Base-by-base conservation (phyloP, 148 eudicot species). In the Heliosperma pusillum region DNA sequence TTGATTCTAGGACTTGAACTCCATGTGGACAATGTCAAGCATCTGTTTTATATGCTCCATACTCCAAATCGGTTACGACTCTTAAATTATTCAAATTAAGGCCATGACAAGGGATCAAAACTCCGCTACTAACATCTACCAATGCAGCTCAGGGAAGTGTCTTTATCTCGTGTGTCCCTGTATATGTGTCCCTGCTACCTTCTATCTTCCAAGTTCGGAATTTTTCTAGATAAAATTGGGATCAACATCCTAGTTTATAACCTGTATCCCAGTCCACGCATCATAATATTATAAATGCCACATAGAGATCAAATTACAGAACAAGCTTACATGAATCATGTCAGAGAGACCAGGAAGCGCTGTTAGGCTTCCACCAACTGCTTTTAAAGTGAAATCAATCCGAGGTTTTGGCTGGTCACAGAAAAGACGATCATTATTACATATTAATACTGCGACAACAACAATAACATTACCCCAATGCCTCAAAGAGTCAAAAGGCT, bases 291-390 rank as follows among this genome's bases (percentile, higher is more conserved):
- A 17, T 20, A 27, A 69, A 59, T 16, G 42, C 33, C 45, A 30
- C 42, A 50, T 42, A 44, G 40, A 29, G 3, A 33, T 13, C 53
- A 61, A 19, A 72, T 59, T 52, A 52, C 13, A 58, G 45, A 81
- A 25, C 25, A 72, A 27, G 70, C 93, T 80, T 85, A 92, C 98
- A 82, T 92, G 93, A 82, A 95, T 92, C 97, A 95, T 92, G 82
- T 95, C 98, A 45, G 96, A 87, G 76, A 95, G 61, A 69, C 98
- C 97, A 68, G 98, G 98, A 72, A 95, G 80, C 73, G 97, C 98
- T 59, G 98, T 95, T 69, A 95, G 85, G 81, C 98, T 95, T 79
- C 97, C 98, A 71, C 98, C 98, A 40, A 95, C 83, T 17, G 98
- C 98, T 86, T 90, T 95, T 69, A 95, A 76, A 56, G 89, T 88